A percentile compares a stretch with the other conserved stretches of the same genome.
Evolutionary conservation across 176 grass and related monocot species (phyloP).

Genomic region (Alopecurus myosuroides): DNA sequence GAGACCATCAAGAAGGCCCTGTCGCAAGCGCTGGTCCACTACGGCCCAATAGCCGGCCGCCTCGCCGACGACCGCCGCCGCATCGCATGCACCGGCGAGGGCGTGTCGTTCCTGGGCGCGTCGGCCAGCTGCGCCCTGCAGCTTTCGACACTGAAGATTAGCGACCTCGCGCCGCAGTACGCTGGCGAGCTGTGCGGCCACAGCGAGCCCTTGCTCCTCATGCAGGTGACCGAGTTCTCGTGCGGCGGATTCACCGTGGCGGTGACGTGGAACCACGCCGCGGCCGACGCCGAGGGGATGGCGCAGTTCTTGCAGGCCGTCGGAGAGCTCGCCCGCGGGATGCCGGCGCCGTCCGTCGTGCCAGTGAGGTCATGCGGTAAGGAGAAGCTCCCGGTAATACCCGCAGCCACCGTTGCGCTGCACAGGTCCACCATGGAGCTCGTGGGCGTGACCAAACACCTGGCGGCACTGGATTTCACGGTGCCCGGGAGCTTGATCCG

Average conservation of each 20-base stretch:
- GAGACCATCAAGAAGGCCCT: neutral
- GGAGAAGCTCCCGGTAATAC: too few relatives aligned
- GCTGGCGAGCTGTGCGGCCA: neutral
- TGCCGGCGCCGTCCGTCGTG: neutral
- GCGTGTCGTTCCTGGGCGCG: too few relatives aligned
- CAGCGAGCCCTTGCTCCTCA: neutral
- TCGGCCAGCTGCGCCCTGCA: too few relatives aligned
- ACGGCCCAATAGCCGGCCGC: constrained; percentile 35
- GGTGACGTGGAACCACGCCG: too few relatives aligned
- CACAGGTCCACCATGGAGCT: too few relatives aligned
- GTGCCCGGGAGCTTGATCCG: too few relatives aligned
- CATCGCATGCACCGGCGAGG: too few relatives aligned
- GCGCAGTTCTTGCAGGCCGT: constrained; percentile 31
- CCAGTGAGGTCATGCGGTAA: too few relatives aligned
- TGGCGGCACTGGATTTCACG: too few relatives aligned
- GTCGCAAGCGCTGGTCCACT: constrained; percentile 16
- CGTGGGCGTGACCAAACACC: too few relatives aligned
- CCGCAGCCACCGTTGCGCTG: too few relatives aligned
- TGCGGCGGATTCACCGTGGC: too few relatives aligned
- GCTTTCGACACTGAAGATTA: neutral
- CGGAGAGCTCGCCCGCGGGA: constrained; percentile 1
- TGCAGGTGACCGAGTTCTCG: constrained; percentile 11
- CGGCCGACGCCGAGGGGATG: constrained; percentile 1
- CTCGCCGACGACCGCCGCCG: neutral
- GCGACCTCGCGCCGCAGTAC: neutral